A percentile compares a stretch with the other conserved stretches of the same genome.
Conservation (phyloP, 2,329 filamentous ascomycete genomes). For the Xylaria sp. region DNA sequence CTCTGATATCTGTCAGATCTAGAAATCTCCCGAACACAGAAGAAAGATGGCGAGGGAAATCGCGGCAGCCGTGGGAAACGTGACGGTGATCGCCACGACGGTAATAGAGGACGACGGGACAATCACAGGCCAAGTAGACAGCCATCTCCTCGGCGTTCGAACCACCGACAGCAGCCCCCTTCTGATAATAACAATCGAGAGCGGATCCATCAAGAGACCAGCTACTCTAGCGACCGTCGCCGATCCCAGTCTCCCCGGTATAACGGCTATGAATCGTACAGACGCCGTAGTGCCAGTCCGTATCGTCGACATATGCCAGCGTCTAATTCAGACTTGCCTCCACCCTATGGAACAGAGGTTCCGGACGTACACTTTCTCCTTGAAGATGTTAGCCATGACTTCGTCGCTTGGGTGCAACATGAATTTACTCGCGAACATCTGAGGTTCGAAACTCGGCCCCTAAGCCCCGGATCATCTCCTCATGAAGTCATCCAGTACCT, state of each 20-base stretch:
- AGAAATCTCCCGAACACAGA: constrained; percentile 89
- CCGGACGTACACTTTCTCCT: constrained; percentile 91
- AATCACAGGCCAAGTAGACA: constrained; percentile 44
- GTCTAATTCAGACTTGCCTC: constrained; percentile 75
- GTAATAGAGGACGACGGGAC: constrained; percentile 42
- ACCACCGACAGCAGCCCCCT: constrained; percentile 51
- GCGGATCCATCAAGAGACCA: constrained; percentile 53
- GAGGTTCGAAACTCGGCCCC: constrained; percentile 79
- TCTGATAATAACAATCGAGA: constrained; percentile 47
- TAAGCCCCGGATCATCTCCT: constrained; percentile 80
- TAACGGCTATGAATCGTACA: constrained; percentile 62
- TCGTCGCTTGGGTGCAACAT: constrained; percentile 83
- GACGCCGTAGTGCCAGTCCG: constrained; percentile 77
- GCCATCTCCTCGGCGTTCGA: constrained; percentile 44
- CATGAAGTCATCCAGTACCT: constrained; percentile 84
- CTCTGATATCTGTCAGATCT: constrained; percentile 68
- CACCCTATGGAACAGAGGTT: constrained; percentile 77
- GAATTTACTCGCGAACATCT: constrained; percentile 78
- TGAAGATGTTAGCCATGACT: constrained; percentile 80
- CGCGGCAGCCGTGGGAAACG: constrained; percentile 61
- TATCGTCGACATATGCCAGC: constrained; percentile 60
- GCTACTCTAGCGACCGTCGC: constrained; percentile 59
- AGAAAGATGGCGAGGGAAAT: constrained; percentile 76
- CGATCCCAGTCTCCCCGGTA: constrained; percentile 75
- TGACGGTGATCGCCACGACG: constrained; percentile 56